phyloP scores from a whole-genome alignment of 139 green algal genomes.

The Chlorella sp. region DNA sequence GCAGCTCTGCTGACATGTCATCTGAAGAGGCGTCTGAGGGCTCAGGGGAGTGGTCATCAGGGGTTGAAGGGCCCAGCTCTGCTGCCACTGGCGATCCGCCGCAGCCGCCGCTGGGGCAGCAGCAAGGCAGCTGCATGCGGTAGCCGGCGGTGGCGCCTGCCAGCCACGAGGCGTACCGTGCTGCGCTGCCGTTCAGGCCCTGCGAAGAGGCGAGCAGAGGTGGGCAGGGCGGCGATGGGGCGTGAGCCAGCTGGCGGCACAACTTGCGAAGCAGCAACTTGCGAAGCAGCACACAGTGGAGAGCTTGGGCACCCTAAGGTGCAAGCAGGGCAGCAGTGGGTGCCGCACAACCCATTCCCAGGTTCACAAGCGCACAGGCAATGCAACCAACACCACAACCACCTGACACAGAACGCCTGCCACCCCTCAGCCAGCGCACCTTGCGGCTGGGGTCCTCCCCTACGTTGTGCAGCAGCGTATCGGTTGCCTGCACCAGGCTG shows the following conservation, averaged over 20 bases:
- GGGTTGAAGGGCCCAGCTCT: conserved; percentile 14
- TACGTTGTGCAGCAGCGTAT: conserved; percentile 42
- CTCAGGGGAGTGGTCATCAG: conserved; percentile 23
- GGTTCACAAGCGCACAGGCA: too few relatives aligned
- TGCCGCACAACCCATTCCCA: too few relatives aligned
- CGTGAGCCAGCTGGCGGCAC: too few relatives aligned
- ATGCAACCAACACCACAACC: not conserved
- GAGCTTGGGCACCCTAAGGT: not conserved
- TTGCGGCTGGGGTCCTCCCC: conserved; percentile 47
- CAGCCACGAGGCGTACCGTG: conserved; percentile 21
- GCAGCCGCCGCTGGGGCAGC: not conserved
- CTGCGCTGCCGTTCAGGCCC: conserved; percentile 22
- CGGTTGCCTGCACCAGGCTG: conserved; percentile 43
- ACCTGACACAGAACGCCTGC: not conserved
- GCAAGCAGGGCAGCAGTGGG: too few relatives aligned
- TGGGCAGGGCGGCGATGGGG: not conserved
- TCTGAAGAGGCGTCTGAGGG: conserved; percentile 26
- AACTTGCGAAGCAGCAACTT: not conserved
- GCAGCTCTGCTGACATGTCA: conserved; percentile 27
- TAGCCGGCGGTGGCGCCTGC: conserved; percentile 71
- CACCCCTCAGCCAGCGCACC: too few relatives aligned
- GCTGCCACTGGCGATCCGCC: not conserved
- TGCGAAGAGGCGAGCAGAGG: not conserved
- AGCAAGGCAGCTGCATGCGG: conserved; percentile 35
- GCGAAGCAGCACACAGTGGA: not conserved